A percentile compares a stretch with the other conserved stretches of the same genome.
These are phyloP conservation scores for Trichopus zeylanicus DNA, from an alignment of 116 monocot species.

Conservation along the genomic window DNA sequence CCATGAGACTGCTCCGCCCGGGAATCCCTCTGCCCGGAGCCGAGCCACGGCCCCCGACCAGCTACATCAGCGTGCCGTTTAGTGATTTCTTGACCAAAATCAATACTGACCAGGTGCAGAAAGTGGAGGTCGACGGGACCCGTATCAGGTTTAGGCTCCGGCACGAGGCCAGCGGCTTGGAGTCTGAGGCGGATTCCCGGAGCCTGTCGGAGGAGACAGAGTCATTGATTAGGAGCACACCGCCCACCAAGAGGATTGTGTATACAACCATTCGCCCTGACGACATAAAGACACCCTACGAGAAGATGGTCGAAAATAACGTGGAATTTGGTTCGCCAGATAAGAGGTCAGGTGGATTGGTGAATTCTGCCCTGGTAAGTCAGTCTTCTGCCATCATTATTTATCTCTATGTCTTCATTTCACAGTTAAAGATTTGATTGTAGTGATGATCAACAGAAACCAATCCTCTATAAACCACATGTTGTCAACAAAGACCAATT, in stretches of 20 bases:
- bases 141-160: conserved; percentile 78
- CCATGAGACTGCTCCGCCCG: conserved; percentile 73
- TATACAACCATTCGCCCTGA: conserved; percentile 81
- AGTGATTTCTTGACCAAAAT: conserved; percentile 95
- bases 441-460: no score
- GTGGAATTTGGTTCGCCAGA: conserved; percentile 99
- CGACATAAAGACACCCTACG: conserved; percentile 97
- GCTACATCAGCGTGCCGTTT: conserved; percentile 74
- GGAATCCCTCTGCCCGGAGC: conserved; percentile 75
- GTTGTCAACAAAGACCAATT: no score
- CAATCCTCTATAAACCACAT: no score
- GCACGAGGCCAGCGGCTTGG: conserved; percentile 13
- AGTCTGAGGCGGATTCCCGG: conserved; percentile 15
- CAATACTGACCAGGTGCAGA: conserved; percentile 72
- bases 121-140: conserved; percentile 97
- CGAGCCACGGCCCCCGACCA: conserved; percentile 39
- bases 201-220: conserved; percentile 46
- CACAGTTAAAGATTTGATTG: no score
- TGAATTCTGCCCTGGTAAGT: conserved; percentile 87
- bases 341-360: conserved; percentile 82
- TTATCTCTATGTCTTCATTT: no score
- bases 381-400: neutral
- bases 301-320: conserved; percentile 94
- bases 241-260: conserved; percentile 65
- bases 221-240: conserved; percentile 29